Percentiles rank a stretch among this genome's conserved stretches.
Evolutionary conservation across 2,329 filamentous ascomycete species (phyloP).

Genomic region (Taxawa tesnikishii): DNA sequence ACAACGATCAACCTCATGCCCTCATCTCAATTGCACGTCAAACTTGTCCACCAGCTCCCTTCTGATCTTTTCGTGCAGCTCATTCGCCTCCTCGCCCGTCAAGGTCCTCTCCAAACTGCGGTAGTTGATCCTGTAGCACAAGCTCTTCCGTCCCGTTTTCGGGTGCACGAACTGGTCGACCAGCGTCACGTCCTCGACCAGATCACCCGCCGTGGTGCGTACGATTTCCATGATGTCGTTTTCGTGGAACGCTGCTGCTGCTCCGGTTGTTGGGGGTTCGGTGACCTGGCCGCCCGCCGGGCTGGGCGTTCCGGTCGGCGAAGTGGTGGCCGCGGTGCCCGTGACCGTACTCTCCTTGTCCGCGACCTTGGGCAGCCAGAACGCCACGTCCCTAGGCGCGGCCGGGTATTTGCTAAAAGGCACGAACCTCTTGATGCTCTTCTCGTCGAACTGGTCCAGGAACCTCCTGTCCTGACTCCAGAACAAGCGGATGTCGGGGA

Average conservation of each 20-base stretch:
- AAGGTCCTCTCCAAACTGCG: slow-evolving; percentile 83
- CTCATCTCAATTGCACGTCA: slow-evolving; percentile 72
- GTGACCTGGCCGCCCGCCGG: slow-evolving; percentile 21
- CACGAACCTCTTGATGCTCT: slow-evolving; percentile 52
- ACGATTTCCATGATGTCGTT: slow-evolving; percentile 98
- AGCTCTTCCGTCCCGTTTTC: slow-evolving; percentile 66
- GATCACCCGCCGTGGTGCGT: slow-evolving; percentile 66
- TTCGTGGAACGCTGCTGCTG: slow-evolving; percentile 54
- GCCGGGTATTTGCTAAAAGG: slow-evolving; percentile 87
- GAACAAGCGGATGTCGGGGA: slow-evolving; percentile 92
- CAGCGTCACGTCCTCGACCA: slow-evolving; percentile 75
- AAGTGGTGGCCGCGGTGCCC: slow-evolving; percentile 17
- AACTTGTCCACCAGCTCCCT: slow-evolving; percentile 54
- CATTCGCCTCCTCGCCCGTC: slow-evolving; percentile 69
- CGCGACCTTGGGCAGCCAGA: slow-evolving; percentile 55
- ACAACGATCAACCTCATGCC: no score
- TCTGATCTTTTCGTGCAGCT: slow-evolving; percentile 58
- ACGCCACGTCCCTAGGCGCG: slow-evolving; percentile 85
- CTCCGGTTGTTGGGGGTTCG: slow-evolving; percentile 22
- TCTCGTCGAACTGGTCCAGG: slow-evolving; percentile 60
- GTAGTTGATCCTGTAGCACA: slow-evolving; percentile 92
- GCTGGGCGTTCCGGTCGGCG: slow-evolving; percentile 20
- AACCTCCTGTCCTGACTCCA: slow-evolving; percentile 84
- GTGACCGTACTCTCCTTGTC: slow-evolving; percentile 14
- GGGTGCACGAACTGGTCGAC: slow-evolving; percentile 84